These are phyloP conservation scores for Eucalyptus marginata DNA, from an alignment of 345 rosid species.

Conservation along the genomic window DNA sequence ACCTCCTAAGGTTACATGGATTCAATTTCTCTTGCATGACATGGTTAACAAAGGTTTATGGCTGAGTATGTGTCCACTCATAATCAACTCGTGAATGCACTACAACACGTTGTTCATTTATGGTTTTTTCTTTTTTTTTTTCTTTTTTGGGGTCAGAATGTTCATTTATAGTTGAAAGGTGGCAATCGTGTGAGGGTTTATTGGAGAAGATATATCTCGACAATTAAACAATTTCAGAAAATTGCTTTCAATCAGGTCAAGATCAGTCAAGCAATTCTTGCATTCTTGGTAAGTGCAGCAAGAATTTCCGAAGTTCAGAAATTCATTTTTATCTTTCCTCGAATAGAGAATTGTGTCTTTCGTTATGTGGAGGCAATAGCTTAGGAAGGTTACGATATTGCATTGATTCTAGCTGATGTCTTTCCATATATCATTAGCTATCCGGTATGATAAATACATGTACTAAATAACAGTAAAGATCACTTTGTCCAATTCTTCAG, in stretches of 20 bases:
- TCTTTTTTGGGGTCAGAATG: no score
- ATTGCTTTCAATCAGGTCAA: background rate
- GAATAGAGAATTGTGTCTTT: background rate
- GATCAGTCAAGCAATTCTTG: background rate
- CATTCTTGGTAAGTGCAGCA: background rate
- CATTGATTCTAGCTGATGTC: background rate
- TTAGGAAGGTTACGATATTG: background rate
- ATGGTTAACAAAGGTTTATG: background rate
- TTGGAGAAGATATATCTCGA: background rate
- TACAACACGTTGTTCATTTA: background rate
- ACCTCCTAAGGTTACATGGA: background rate
- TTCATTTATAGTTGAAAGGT: background rate
- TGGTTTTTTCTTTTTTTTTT: no score
- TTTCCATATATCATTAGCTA: background rate
- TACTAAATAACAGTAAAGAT: background rate
- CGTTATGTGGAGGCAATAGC: background rate
- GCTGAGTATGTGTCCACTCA: background rate
- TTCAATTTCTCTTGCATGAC: background rate
- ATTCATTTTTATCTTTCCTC: background rate
- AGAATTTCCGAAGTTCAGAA: background rate
- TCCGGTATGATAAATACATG: background rate
- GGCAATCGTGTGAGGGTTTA: background rate
- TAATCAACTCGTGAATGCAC: background rate
- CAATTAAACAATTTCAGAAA: background rate
- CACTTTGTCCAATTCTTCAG: background rate